Evolutionary conservation across 176 grass and related monocot genomes (phyloP).

Genomic region (Triticum turgidum): DNA sequence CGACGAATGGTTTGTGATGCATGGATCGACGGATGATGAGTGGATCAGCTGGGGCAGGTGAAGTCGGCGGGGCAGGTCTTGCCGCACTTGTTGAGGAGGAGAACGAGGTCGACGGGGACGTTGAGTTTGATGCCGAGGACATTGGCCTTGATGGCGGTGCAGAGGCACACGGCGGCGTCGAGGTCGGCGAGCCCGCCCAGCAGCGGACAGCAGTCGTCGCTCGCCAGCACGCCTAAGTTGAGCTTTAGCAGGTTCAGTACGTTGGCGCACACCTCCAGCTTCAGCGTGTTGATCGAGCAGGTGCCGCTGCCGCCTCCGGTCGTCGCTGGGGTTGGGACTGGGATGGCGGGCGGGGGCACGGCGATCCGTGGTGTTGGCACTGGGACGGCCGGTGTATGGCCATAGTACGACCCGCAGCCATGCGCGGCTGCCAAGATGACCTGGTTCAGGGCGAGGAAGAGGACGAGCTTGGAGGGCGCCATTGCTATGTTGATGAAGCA

Average conservation of each 20-base stretch:
- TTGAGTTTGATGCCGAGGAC: constrained; percentile 56
- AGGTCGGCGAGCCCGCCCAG: constrained; percentile 27
- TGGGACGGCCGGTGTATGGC: not conserved
- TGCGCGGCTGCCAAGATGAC: constrained; percentile 22
- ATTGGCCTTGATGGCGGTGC: constrained; percentile 59
- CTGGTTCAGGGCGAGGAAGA: constrained; percentile 27
- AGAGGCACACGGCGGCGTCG: constrained; percentile 53
- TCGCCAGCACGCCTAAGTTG: not conserved
- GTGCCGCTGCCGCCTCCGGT: not conserved
- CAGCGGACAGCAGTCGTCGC: constrained; percentile 42
- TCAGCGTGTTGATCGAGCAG: constrained; percentile 31
- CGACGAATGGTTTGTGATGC: not conserved
- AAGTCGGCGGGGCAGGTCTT: constrained; percentile 54
- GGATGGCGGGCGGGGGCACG: not conserved
- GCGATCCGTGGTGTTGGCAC: not conserved
- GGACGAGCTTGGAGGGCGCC: constrained; percentile 19
- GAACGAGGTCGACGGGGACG: constrained; percentile 43
- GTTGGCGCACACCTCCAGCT: too few species aligned
- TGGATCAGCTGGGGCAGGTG: constrained; percentile 36
- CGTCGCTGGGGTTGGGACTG: not conserved
- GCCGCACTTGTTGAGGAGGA: constrained; percentile 67
- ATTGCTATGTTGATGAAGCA: not conserved
- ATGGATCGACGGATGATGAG: not conserved
- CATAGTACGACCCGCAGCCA: constrained; percentile 24
- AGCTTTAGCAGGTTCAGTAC: too few species aligned